Percentiles rank a stretch among this genome's conserved stretches.
Evolutionary conservation across 495 filamentous ascomycete species (phyloP).

Genomic region (Aspergillus incahuasiensis): DNA sequence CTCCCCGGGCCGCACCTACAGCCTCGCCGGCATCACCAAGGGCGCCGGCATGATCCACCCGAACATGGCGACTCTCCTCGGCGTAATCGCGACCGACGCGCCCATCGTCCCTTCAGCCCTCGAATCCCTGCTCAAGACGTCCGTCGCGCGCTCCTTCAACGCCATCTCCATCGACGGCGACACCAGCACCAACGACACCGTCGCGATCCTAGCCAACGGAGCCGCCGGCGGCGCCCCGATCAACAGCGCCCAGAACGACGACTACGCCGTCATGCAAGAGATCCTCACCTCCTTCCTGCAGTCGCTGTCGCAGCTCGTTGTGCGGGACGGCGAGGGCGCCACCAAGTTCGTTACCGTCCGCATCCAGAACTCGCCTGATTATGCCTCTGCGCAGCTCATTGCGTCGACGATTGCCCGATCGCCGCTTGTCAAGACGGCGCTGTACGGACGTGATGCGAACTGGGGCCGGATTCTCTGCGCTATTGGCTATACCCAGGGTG

Average conservation of each 20-base stretch:
- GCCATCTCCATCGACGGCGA: slow-evolving; percentile 95
- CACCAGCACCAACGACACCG: slow-evolving; percentile 94
- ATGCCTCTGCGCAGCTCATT: slow-evolving; percentile 61
- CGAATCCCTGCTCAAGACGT: slow-evolving; percentile 62
- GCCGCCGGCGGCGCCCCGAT: slow-evolving; percentile 75
- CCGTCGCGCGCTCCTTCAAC: slow-evolving; percentile 88
- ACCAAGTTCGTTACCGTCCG: slow-evolving; percentile 96
- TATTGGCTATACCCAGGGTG: slow-evolving; percentile 77
- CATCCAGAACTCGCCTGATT: slow-evolving; percentile 67
- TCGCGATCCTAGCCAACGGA: slow-evolving; percentile 91
- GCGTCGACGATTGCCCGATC: slow-evolving; percentile 89
- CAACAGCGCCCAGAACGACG: slow-evolving; percentile 48
- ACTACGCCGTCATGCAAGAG: slow-evolving; percentile 60
- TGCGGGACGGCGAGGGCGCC: slow-evolving; percentile 94
- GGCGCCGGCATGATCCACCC: slow-evolving; percentile 99
- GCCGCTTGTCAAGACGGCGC: slow-evolving; percentile 91
- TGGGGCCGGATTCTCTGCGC: slow-evolving; percentile 98
- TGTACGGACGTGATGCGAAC: slow-evolving; percentile 97
- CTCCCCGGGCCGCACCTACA: slow-evolving; percentile 65
- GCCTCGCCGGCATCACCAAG: slow-evolving; percentile 93
- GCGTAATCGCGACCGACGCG: slow-evolving; percentile 90
- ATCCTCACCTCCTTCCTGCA: slow-evolving; percentile 73
- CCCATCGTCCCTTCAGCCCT: slow-evolving; percentile 68
- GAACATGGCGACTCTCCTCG: slow-evolving; percentile 96
- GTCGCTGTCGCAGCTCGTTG: slow-evolving; percentile 84